Base-by-base conservation (phyloP, 148 eudicot species). In the Silene latifolia region DNA sequence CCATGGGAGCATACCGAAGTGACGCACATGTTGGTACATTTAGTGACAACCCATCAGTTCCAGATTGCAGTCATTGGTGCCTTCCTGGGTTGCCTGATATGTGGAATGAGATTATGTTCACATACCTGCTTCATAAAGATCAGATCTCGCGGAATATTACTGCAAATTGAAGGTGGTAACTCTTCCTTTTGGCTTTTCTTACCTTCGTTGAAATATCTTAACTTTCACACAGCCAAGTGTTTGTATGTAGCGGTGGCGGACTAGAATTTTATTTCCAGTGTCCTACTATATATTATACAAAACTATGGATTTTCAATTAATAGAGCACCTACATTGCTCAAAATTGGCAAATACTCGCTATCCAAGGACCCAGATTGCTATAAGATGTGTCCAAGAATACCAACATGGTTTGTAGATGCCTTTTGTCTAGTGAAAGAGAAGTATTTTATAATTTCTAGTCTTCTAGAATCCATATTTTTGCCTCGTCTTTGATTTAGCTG, bases 11-110 rank as follows among this genome's bases (percentile, higher is more conserved):
- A 60, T 91, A 77, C 75, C 83, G 98, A 17, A 88, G 91, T 63
- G 98, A 93, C 78, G 96, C 89, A 20, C 98, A 93, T 74, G 91
- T 93, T 18, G 98, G 98, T 27, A 80, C 82, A 15, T 91, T 89
- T 89, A 85, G 91, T 63, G 97, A 90, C 73, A 84, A 85, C 51
- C 97, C 93, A 42, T 79, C 82, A 21, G 86, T 93, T 42, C 89
- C 86, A 21, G 98, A 93, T 78, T 93, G 97, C 64, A 87, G 97
- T 80, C 97, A 93, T 59, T 93, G 93, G 93, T 93, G 98, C 73
- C 82, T 93, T 47, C 98, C 98, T 66, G 98, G 98, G 44, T 79
- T 90, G 53, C 98, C 98, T 39, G 98, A 93, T 83, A 83, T 70
- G 77, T 93, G 97, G 98, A 93, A 93, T 80, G 97, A 93, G 78